phyloP scores from a whole-genome alignment of 441 rosid genomes.

The Euphorbia schlechtendalii region DNA sequence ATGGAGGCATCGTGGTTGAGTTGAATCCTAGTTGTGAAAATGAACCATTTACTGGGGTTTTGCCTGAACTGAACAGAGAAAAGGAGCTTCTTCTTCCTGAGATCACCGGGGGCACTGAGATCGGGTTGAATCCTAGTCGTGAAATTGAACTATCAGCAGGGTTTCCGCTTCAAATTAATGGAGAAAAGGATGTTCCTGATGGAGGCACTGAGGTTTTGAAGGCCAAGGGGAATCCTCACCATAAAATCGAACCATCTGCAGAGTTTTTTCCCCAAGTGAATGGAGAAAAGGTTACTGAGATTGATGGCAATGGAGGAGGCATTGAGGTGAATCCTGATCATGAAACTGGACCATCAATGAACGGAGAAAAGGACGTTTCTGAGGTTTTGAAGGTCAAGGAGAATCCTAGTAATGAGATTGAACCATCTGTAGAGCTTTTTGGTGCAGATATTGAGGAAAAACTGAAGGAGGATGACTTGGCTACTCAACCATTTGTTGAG shows the following conservation, averaged over 20 bases:
- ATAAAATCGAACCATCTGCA: slow-evolving; percentile 17
- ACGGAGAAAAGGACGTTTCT: not conserved
- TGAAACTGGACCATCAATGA: not conserved
- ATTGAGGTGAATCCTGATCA: slow-evolving; percentile 16
- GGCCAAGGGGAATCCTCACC: slow-evolving; percentile 9
- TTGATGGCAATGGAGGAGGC: slow-evolving; percentile 23
- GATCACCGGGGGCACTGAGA: not conserved
- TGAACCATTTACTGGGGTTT: not conserved
- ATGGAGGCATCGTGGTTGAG: not conserved
- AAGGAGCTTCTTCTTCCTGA: not conserved
- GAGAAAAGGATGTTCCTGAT: slow-evolving; percentile 10
- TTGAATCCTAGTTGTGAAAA: not conserved
- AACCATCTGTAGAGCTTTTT: slow-evolving; percentile 15
- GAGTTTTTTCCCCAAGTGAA: slow-evolving; percentile 17
- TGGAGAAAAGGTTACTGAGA: slow-evolving; percentile 12
- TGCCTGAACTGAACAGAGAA: not conserved
- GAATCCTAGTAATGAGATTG: not conserved
- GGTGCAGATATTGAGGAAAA: slow-evolving; percentile 19
- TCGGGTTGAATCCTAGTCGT: not conserved
- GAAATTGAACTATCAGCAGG: not conserved
- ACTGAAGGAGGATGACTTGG: slow-evolving; percentile 14
- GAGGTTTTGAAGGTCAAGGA: not conserved
- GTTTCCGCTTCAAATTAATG: slow-evolving; percentile 15
- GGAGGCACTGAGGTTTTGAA: not conserved
- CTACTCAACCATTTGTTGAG: slow-evolving; percentile 17